Conservation (phyloP, 192 early-diverging fungal species). For the Coemansia furcata region DNA sequence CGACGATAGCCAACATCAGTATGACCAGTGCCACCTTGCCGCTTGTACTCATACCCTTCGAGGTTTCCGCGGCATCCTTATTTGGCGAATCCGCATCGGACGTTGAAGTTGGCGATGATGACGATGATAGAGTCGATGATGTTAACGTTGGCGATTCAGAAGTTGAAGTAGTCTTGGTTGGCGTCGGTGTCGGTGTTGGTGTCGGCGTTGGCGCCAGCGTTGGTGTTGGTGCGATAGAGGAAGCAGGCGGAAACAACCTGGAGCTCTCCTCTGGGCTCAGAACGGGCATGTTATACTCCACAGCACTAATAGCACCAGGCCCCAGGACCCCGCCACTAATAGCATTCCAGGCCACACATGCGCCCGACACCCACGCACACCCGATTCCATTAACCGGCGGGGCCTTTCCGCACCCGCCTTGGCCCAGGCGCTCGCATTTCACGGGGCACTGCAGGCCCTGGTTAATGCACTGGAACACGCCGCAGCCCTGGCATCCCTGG, state of each 20-base stretch:
- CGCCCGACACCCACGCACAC: slow-evolving; percentile 28
- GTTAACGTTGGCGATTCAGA: not conserved
- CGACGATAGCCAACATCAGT: slow-evolving; percentile 10
- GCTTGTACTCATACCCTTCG: not conserved
- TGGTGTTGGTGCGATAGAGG: too few relatives aligned
- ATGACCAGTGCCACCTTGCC: slow-evolving; percentile 13
- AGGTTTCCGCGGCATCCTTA: not conserved
- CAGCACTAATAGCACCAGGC: not conserved
- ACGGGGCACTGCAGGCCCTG: slow-evolving; percentile 26
- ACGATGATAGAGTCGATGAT: not conserved
- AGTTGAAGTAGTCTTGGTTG: not conserved
- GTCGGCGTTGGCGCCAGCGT: too few relatives aligned
- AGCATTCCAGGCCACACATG: slow-evolving; percentile 25
- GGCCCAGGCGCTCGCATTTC: slow-evolving; percentile 11
- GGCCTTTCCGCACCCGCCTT: slow-evolving; percentile 14
- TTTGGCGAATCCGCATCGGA: not conserved
- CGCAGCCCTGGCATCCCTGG: slow-evolving; percentile 28
- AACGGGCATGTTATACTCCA: slow-evolving; percentile 5
- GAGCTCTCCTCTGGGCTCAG: slow-evolving; percentile 1
- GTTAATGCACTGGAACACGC: slow-evolving; percentile 31
- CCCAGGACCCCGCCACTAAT: slow-evolving; percentile 13
- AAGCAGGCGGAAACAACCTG: not conserved
- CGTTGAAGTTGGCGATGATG: not conserved
- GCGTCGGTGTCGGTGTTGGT: not conserved
- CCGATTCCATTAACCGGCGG: slow-evolving; percentile 20